Base-by-base conservation (phyloP, 2,329 filamentous ascomycete species). In the Paracamarosporium sp. region DNA sequence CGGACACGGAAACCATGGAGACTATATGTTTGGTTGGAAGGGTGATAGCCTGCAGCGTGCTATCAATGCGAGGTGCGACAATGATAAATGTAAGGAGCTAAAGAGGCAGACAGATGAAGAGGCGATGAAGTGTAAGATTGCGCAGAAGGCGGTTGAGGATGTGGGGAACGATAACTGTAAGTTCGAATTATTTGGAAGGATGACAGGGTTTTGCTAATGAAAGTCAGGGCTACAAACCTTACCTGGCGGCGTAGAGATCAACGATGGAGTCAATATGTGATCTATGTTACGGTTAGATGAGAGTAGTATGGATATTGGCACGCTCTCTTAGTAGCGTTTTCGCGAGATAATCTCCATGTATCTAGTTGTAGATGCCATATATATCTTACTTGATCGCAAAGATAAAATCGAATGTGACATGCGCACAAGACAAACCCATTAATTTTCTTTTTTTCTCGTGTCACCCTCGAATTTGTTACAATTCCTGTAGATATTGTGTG, bases 21-120 rank as follows among this genome's bases (percentile, higher is more conserved):
- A 69, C 45, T 69, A 69, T 40, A 60, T 69, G 57, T 69, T 69
- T 50, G 66, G 66, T 3, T 71, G 67, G 71, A 67, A 72, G 45
- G 71, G 68, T 31, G 70, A 73, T 43, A 52, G 63, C 6, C 54
- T 73, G 12, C 71, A 73, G 46, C 62, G 70, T 5, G 71, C 68
- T 15, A 25, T 73, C 33, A 55, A 73, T 59, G 67, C 69, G 12
- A 48, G 67, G 13, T 71, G 71, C 55, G 61, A 64, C 12, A 69
- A 67, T 44, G 71, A 71, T 54, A 24, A 63, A 1, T 73, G 70
- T 46, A 64, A 54, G 11, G 65, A 68, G 58, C 53, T 73, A 31
- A 43, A 53, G 27, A 57, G 64, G n/a, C 71, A 73, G 62, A 66
- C 61, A 2, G 62, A 66, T 22, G 69, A 68, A 47, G 67, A 71